These are phyloP conservation scores for Puccinia polysora DNA, from an alignment of 1,284 basidiomycete species.

Conservation along the genomic window DNA sequence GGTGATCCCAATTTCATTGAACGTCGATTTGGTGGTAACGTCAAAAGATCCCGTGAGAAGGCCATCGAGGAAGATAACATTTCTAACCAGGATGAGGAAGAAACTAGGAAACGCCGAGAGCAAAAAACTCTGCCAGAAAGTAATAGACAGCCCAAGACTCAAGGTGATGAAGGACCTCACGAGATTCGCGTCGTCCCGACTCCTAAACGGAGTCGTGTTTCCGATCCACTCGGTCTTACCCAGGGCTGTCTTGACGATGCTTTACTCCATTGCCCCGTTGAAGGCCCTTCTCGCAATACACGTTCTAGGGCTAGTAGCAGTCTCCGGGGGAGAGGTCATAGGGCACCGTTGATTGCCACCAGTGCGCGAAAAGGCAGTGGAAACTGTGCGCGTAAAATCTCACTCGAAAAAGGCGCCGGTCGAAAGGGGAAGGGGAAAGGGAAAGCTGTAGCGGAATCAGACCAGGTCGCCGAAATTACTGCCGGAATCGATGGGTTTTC, in stretches of 20 bases:
- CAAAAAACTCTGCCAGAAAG: neutral
- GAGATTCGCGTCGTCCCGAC: neutral
- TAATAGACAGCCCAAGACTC: neutral
- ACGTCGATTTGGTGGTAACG: conserved; percentile 18
- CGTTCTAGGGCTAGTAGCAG: conserved; percentile 33
- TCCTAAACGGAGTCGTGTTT: conserved; percentile 26
- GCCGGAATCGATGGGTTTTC: conserved; percentile 39
- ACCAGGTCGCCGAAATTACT: conserved; percentile 38
- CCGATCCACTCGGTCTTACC: conserved; percentile 15
- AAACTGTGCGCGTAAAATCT: neutral
- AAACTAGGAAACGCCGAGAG: neutral
- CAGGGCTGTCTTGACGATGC: neutral
- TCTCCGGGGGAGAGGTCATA: conserved; percentile 9
- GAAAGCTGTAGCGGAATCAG: conserved; percentile 7
- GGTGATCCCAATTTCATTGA: conserved; percentile 15
- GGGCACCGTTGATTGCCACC: neutral
- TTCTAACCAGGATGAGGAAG: neutral
- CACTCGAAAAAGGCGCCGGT: neutral
- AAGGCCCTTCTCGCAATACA: conserved; percentile 28
- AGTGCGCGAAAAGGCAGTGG: conserved; percentile 11
- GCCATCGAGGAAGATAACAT: conserved; percentile 14
- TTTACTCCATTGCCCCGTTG: neutral
- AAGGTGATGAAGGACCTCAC: neutral
- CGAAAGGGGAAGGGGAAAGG: conserved; percentile 30
- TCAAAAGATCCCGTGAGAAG: conserved; percentile 36